Conservation (phyloP, 768 basidiomycete genomes). For the Suillus subalutaceus region DNA sequence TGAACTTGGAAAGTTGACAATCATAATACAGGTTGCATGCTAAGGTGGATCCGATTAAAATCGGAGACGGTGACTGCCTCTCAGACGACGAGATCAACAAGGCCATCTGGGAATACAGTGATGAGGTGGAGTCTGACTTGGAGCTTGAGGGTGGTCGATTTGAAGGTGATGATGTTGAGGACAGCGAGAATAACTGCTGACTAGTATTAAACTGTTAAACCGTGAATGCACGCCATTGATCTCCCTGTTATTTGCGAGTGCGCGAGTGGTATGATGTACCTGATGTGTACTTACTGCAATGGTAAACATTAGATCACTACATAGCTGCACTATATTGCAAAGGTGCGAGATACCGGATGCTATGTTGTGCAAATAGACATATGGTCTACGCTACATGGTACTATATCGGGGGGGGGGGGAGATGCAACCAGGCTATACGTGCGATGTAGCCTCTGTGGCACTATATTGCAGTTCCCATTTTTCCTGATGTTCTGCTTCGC, state of each 20-base stretch:
- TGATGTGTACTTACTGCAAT: neutral
- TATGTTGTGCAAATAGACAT: neutral
- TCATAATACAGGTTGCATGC: neutral
- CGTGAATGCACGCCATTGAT: neutral
- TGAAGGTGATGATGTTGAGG: neutral
- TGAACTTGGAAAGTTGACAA: neutral
- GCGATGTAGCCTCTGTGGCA: neutral
- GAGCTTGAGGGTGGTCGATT: neutral
- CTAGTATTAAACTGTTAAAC: constrained; percentile 1
- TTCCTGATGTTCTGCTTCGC: no score
- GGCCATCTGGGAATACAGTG: neutral
- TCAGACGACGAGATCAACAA: neutral
- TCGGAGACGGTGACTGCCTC: neutral
- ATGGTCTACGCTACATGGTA: neutral
- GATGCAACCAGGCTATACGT: neutral
- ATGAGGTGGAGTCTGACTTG: neutral
- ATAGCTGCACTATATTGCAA: neutral
- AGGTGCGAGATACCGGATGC: neutral
- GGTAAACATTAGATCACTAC: neutral
- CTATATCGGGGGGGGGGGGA: neutral
- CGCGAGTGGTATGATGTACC: neutral
- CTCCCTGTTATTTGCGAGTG: constrained; percentile 2
- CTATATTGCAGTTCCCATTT: neutral
- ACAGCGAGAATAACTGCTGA: neutral
- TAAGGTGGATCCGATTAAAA: constrained; percentile 5